These are phyloP conservation scores for Colletotrichum aenigma DNA, from an alignment of 2,329 filamentous ascomycete species.

Conservation along the genomic window DNA sequence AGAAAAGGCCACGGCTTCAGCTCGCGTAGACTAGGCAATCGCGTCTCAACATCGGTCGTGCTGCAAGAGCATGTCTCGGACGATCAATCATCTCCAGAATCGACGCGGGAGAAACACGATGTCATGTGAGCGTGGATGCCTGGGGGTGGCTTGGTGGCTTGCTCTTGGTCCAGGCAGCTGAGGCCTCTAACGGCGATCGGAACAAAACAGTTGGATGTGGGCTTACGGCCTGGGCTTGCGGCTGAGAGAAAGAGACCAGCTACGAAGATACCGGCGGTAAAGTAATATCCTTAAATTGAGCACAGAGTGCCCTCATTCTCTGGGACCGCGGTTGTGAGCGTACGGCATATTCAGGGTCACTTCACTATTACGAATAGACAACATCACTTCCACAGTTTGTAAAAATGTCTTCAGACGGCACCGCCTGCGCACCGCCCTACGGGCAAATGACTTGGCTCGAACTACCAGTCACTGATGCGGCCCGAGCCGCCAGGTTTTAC, in stretches of 20 bases:
- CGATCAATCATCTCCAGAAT: neutral
- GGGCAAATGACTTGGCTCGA: constrained; percentile 44
- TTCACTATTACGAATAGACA: neutral
- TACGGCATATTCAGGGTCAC: neutral
- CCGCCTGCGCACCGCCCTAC: neutral
- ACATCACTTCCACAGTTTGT: neutral
- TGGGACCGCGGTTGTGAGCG: neutral
- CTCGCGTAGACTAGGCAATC: neutral
- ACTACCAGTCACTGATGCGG: constrained; percentile 37
- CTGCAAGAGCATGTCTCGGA: neutral
- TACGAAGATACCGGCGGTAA: neutral
- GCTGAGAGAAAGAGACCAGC: neutral
- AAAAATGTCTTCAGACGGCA: neutral
- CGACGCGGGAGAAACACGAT: neutral
- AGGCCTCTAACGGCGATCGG: neutral
- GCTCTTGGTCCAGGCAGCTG: neutral
- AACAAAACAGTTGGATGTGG: neutral
- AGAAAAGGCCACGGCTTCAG: neutral
- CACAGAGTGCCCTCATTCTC: neutral
- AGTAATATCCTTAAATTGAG: neutral
- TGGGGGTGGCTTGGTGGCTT: neutral
- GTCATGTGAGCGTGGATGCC: neutral
- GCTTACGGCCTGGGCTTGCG: neutral
- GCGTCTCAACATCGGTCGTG: neutral
- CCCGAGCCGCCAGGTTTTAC: constrained; percentile 41